A percentile compares a stretch with the other conserved stretches of the same genome.
Evolutionary conservation across 1,284 basidiomycete genomes (phyloP).

Genomic region (Albatrellus sp.): DNA sequence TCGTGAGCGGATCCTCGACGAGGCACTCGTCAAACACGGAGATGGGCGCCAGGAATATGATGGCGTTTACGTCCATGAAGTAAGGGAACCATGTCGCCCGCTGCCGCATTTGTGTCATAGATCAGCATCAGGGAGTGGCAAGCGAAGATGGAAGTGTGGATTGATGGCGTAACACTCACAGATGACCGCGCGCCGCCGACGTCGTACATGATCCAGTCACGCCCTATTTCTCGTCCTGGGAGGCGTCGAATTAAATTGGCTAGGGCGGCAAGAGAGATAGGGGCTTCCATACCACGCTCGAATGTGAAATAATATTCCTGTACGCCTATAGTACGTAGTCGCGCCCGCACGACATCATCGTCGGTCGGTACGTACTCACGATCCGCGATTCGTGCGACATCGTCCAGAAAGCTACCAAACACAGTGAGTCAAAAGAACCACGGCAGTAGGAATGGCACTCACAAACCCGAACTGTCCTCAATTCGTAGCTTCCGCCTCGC

Average conservation of each 20-base stretch:
- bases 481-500: constrained; percentile 32
- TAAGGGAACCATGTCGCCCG: constrained; percentile 26
- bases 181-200: constrained; percentile 61
- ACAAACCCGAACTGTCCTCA: constrained; percentile 56
- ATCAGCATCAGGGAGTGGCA: too few species aligned
- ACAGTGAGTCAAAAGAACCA: not conserved
- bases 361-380: constrained; percentile 45
- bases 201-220: constrained; percentile 61
- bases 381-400: constrained; percentile 43
- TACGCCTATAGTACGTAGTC: constrained; percentile 57
- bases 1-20: constrained; percentile 28
- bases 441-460: constrained; percentile 16
- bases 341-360: constrained; percentile 55
- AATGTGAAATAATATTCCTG: constrained; percentile 61
- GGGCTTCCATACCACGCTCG: constrained; percentile 38
- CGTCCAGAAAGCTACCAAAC: constrained; percentile 45
- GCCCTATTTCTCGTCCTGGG: constrained; percentile 19
- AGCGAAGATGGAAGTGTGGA: constrained; percentile 9
- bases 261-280: not conserved
- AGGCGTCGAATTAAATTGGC: not conserved
- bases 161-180: constrained; percentile 24
- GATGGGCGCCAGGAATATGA: constrained; percentile 29
- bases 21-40: constrained; percentile 31
- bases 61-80: constrained; percentile 28
- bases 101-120: constrained; percentile 10